These are phyloP conservation scores for Nitzschia inconspicua DNA, from an alignment of 108 stramenopile genomes.

Conservation along the genomic window DNA sequence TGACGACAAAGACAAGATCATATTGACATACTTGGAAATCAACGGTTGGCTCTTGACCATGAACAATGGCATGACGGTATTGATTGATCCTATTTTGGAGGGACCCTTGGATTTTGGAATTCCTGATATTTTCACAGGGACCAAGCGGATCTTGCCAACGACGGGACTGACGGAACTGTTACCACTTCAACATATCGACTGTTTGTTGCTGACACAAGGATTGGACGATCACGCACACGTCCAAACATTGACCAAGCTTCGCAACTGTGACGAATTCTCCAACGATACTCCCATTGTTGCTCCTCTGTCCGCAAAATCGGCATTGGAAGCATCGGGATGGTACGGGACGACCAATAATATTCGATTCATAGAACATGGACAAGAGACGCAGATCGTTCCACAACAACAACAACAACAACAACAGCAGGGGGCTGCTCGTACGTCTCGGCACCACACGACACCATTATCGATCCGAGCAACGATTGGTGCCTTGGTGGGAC, in stretches of 20 bases:
- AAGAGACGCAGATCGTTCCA: slow-evolving; percentile 23
- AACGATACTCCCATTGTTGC: slow-evolving; percentile 29
- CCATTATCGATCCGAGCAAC: slow-evolving; percentile 38
- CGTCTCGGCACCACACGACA: too few species aligned
- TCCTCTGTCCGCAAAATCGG: slow-evolving; percentile 9
- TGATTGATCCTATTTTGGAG: slow-evolving; percentile 44
- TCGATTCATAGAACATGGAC: slow-evolving; percentile 7
- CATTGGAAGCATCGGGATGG: neutral
- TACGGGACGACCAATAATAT: neutral
- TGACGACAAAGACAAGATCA: neutral
- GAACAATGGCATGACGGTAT: slow-evolving; percentile 25
- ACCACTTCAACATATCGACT: slow-evolving; percentile 1
- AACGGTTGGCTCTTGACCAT: neutral
- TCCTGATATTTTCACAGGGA: slow-evolving; percentile 42
- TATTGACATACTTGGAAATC: neutral
- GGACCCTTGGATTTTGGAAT: slow-evolving; percentile 52
- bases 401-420: too few species aligned
- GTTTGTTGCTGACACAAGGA: slow-evolving; percentile 42
- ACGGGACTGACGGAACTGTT: neutral
- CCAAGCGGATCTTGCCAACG: slow-evolving; percentile 25
- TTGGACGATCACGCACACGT: slow-evolving; percentile 54
- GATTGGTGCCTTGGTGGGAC: slow-evolving; percentile 46
- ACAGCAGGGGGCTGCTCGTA: too few species aligned
- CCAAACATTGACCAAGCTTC: slow-evolving; percentile 35
- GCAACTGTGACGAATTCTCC: slow-evolving; percentile 16